A percentile compares a stretch with the other conserved stretches of the same genome.
Conservation (phyloP, 2,329 filamentous ascomycete species). For the Biscogniauxia sp. region DNA sequence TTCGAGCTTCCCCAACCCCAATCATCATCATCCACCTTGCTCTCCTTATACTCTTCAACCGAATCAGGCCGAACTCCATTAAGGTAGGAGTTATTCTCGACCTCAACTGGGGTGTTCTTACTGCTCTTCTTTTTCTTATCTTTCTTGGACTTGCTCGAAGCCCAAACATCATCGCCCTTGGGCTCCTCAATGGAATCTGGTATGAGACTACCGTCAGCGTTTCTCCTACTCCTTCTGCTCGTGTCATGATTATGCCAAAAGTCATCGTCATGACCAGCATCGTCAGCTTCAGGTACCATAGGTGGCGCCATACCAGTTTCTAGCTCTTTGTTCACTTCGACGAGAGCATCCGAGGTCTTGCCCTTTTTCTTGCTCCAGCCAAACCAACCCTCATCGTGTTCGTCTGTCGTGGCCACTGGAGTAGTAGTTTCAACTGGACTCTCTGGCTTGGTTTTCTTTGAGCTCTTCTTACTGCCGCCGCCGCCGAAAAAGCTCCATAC, state of each 20-base stretch:
- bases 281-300: constrained; percentile 18
- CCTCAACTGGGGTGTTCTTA: constrained; percentile 49
- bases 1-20: constrained; percentile 43
- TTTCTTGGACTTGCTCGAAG: constrained; percentile 38
- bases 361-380: constrained; percentile 33
- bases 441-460: constrained; percentile 29
- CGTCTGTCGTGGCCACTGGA: background rate
- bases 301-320: constrained; percentile 14
- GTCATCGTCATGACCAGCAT: constrained; percentile 18
- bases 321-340: constrained; percentile 22
- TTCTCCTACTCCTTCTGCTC: constrained; percentile 23
- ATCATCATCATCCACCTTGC: constrained; percentile 42
- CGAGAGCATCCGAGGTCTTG: constrained; percentile 22
- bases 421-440: constrained; percentile 5
- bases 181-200: constrained; percentile 44
- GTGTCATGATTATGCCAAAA: constrained; percentile 21
- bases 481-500: constrained; percentile 55
- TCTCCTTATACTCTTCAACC: constrained; percentile 42
- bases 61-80: constrained; percentile 47
- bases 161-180: constrained; percentile 39
- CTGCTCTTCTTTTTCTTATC: constrained; percentile 54
- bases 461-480: constrained; percentile 51
- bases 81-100: constrained; percentile 45
- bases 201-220: constrained; percentile 34
- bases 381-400: constrained; percentile 19